phyloP scores from a whole-genome alignment of 192 early-diverging fungal genomes.

The Coemansia pectinata region DNA sequence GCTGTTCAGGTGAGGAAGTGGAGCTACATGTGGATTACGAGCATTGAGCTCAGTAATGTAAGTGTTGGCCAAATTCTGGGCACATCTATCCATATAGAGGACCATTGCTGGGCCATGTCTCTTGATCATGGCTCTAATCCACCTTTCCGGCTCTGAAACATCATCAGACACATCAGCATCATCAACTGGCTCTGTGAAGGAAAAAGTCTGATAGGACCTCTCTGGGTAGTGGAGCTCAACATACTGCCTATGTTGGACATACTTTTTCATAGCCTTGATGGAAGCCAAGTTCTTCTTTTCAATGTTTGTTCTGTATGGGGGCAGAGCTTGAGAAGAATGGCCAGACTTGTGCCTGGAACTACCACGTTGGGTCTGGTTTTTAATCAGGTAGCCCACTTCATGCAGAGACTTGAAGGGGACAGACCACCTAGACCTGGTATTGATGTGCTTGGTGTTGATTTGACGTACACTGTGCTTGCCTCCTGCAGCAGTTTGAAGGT shows the following conservation, averaged over 20 bases:
- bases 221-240: constrained; percentile 20
- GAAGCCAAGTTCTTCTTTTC: constrained; percentile 45
- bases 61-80: constrained; percentile 27
- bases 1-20: background rate
- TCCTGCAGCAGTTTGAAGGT: constrained; percentile 32
- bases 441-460: constrained; percentile 54
- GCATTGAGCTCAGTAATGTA: constrained; percentile 23
- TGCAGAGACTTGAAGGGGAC: constrained; percentile 50
- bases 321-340: background rate
- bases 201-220: background rate
- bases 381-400: constrained; percentile 47
- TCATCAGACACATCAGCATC: constrained; percentile 22
- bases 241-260: constrained; percentile 12
- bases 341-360: constrained; percentile 9
- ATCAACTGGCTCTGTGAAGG: background rate
- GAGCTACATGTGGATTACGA: background rate
- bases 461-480: constrained; percentile 37
- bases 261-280: constrained; percentile 40
- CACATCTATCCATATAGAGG: constrained; percentile 34
- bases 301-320: constrained; percentile 35
- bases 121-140: constrained; percentile 45
- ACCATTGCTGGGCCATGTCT: constrained; percentile 38
- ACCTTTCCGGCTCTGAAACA: constrained; percentile 42
- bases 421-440: constrained; percentile 48
- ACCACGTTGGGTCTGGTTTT: constrained; percentile 30